A percentile compares a stretch with the other conserved stretches of the same genome.
Evolutionary conservation across 805 yeast species (phyloP).

Genomic region (Metschnikowia proteae): DNA sequence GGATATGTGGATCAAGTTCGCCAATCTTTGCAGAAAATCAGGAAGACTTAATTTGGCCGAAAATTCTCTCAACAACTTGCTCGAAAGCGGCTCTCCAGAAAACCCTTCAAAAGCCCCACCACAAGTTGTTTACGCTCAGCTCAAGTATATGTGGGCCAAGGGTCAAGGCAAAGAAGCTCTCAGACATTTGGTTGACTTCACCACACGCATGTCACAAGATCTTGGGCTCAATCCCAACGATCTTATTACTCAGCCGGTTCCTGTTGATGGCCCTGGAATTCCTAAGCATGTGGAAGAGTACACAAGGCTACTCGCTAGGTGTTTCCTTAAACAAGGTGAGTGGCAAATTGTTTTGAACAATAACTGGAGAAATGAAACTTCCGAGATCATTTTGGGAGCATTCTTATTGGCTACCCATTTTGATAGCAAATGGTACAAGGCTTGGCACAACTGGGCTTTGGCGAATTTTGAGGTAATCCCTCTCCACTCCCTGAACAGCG

Average conservation of each 20-base stretch:
- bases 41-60: conserved; percentile 92
- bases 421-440: conserved; percentile 91
- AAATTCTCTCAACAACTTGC: conserved; percentile 73
- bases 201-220: conserved; percentile 85
- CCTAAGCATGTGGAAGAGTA: conserved; percentile 76
- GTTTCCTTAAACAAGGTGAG: conserved; percentile 96
- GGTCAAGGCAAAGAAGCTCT: conserved; percentile 87
- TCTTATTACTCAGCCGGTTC: conserved; percentile 80
- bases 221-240: conserved; percentile 84
- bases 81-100: conserved; percentile 68
- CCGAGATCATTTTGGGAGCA: conserved; percentile 86
- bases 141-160: conserved; percentile 95
- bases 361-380: conserved; percentile 73
- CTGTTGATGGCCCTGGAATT: conserved; percentile 66
- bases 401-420: conserved; percentile 92
- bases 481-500: conserved; percentile 36
- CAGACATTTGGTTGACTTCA: conserved; percentile 80
- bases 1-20: conserved; percentile 98
- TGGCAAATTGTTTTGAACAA: conserved; percentile 86
- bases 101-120: conserved; percentile 83
- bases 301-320: conserved; percentile 82
- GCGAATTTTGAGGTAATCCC: conserved; percentile 96
- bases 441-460: conserved; percentile 99
- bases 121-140: conserved; percentile 93
- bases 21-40: conserved; percentile 90